These are phyloP conservation scores for Ceratobasidium sp. DNA, from an alignment of 1,284 basidiomycete species.

Conservation along the genomic window DNA sequence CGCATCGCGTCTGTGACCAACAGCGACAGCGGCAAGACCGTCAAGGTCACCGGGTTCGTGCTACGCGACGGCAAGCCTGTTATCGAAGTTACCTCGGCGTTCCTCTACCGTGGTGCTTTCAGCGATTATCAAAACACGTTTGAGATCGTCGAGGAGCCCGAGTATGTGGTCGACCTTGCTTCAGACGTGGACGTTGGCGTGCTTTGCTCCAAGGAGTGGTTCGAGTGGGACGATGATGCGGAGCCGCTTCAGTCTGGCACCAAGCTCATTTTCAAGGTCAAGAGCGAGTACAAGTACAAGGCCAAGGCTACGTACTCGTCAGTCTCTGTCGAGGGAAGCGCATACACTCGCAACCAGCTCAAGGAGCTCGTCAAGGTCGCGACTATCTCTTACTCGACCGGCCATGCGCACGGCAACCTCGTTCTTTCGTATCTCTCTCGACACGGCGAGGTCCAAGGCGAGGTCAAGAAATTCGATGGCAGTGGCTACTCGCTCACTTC, in stretches of 20 bases:
- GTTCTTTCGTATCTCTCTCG: slow-evolving; percentile 94
- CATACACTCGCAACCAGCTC: slow-evolving; percentile 87
- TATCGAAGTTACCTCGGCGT: slow-evolving; percentile 94
- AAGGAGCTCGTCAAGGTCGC: slow-evolving; percentile 91
- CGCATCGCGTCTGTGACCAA: slow-evolving; percentile 92
- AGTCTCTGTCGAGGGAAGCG: slow-evolving; percentile 86
- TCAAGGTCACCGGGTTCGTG: slow-evolving; percentile 92
- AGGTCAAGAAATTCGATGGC: slow-evolving; percentile 82
- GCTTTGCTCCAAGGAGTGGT: slow-evolving; percentile 97
- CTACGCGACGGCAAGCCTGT: slow-evolving; percentile 81
- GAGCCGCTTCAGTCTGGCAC: slow-evolving; percentile 84
- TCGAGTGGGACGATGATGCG: slow-evolving; percentile 91
- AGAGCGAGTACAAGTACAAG: slow-evolving; percentile 90
- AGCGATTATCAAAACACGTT: slow-evolving; percentile 96
- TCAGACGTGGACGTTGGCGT: slow-evolving; percentile 90
- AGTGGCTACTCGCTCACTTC: slow-evolving; percentile 87
- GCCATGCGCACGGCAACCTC: slow-evolving; percentile 92
- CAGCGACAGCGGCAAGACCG: slow-evolving; percentile 91
- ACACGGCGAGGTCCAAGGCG: slow-evolving; percentile 83
- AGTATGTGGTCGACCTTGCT: slow-evolving; percentile 84
- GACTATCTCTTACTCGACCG: slow-evolving; percentile 86
- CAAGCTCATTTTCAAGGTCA: slow-evolving; percentile 89
- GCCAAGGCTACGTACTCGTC: slow-evolving; percentile 89
- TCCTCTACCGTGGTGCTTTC: slow-evolving; percentile 97
- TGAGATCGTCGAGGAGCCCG: slow-evolving; percentile 89